Evolutionary conservation across 352 stramenopile species (phyloP).

Genomic region (Thalassiosira pacifica): DNA sequence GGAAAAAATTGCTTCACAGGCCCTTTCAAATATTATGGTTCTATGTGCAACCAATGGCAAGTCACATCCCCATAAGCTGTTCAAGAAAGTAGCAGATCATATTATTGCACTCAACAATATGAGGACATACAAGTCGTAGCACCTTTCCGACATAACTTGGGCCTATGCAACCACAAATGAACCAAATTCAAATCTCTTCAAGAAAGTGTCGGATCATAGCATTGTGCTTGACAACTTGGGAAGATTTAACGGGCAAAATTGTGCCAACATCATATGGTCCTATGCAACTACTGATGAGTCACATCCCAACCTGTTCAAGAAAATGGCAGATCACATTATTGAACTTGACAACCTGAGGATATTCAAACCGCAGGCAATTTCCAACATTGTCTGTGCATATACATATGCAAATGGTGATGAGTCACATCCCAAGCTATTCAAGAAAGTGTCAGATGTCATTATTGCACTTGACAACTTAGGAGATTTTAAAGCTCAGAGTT

Average conservation of each 20-base stretch:
- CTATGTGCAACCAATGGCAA: too few species aligned
- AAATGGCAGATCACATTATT: not conserved
- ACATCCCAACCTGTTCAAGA: not conserved
- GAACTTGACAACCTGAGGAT: not conserved
- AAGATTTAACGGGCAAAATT: conserved; percentile 2
- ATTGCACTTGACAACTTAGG: too few species aligned
- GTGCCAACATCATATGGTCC: not conserved
- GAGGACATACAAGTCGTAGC: too few species aligned
- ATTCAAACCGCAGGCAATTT: not conserved
- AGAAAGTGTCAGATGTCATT: not conserved
- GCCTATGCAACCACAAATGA: too few species aligned
- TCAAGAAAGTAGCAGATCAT: too few species aligned
- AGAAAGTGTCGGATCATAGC: not conserved
- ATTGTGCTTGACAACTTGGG: not conserved
- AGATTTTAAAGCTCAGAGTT: too few species aligned
- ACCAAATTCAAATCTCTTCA: too few species aligned
- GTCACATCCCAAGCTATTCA: not conserved
- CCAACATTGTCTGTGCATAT: conserved; percentile 35
- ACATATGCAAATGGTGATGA: not conserved
- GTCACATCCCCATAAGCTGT: too few species aligned
- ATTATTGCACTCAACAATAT: too few species aligned
- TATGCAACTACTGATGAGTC: not conserved
- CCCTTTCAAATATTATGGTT: too few species aligned
- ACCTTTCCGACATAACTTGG: too few species aligned
- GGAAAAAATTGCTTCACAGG: too few species aligned